Base-by-base conservation (phyloP, 306 rosid species). In the Urtica urens region DNA sequence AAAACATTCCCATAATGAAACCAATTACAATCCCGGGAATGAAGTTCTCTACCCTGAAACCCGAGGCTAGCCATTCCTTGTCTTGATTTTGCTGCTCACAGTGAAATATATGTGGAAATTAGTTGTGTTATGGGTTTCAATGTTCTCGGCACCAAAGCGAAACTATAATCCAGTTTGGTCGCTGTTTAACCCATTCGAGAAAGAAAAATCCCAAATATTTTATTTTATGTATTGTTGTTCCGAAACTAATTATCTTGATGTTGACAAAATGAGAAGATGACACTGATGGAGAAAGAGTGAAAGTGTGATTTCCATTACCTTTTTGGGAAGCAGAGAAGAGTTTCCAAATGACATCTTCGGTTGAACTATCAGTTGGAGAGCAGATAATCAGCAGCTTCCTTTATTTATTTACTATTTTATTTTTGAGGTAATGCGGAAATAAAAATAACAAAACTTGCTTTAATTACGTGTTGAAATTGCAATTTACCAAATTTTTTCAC, bases 21-120 rank as follows among this genome's bases (percentile, higher is more conserved):
- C 95, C 96, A 56, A 88, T 74, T n/a, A 88, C 75, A 63, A 83
- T 69, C 50, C 95, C 95, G 10, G 95, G 96, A 58, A 88, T 54
- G 66, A 81, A 83, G 60, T 88, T 88, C 68, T 83, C 95, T 19
- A 81, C 75, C 74, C 56, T 81, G 79, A 88, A 88, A 72, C 86
- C 72, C 63, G 57, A 60, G 19, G 70, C 62, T 23, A 83, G 58
- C 83, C 88, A 70, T 79, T 80, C 75, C 58, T 63, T 63, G 42
- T 76, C 70, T 70, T 56, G 75, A 40, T 72, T 75, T 17, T 57
- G 59, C 22, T 72, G 76, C 79, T 75, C 68, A 18, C n/a, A n/a
- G n/a, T n/a, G n/a, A n/a, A n/a, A n/a, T n/a, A n/a, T n/a, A n/a
- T n/a, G n/a, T 43, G 51, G 50, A 23, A 50, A 42, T 44, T 12